Evolutionary conservation across 2,329 filamentous ascomycete species (phyloP).

Genomic region (Microcyclosporella mali): DNA sequence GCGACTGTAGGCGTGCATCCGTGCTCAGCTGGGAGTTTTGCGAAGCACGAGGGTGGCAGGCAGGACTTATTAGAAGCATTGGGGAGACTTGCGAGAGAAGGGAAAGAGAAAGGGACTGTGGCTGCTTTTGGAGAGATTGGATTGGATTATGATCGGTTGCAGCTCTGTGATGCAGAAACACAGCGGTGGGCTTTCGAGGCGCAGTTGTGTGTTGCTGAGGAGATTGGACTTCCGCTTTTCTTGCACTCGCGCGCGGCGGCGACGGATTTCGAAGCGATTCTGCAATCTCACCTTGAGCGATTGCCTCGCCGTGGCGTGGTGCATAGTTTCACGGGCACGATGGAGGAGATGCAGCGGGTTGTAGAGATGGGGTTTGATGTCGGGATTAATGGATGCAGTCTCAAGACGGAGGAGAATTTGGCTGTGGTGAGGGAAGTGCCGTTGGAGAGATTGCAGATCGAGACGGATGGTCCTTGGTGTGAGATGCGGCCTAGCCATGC

Average conservation of each 20-base stretch:
- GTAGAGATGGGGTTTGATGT: slow-evolving; percentile 78
- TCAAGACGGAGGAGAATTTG: slow-evolving; percentile 91
- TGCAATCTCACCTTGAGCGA: slow-evolving; percentile 49
- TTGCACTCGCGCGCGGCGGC: slow-evolving; percentile 86
- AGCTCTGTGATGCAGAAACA: slow-evolving; percentile 68
- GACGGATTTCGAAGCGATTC: slow-evolving; percentile 69
- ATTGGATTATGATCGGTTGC: slow-evolving; percentile 89
- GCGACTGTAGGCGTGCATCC: slow-evolving; percentile 92
- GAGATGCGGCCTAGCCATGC: slow-evolving; percentile 88
- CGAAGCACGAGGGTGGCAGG: slow-evolving; percentile 53
- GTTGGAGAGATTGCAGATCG: slow-evolving; percentile 77
- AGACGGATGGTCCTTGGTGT: slow-evolving; percentile 97
- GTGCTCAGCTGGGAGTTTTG: slow-evolving; percentile 76
- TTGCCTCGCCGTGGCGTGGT: slow-evolving; percentile 72
- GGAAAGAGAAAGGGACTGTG: slow-evolving; percentile 54
- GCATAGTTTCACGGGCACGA: slow-evolving; percentile 87
- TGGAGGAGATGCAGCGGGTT: slow-evolving; percentile 75
- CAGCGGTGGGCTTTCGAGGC: slow-evolving; percentile 80
- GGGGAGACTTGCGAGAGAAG: slow-evolving; percentile 56
- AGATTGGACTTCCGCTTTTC: slow-evolving; percentile 78
- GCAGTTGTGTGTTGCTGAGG: slow-evolving; percentile 72
- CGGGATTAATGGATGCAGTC: slow-evolving; percentile 91
- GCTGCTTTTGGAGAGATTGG: slow-evolving; percentile 90
- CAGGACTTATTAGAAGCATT: slow-evolving; percentile 53
- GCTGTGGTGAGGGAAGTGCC: slow-evolving; percentile 74